phyloP scores from a whole-genome alignment of 2,329 filamentous ascomycete species.

The Fusarium graminum region DNA sequence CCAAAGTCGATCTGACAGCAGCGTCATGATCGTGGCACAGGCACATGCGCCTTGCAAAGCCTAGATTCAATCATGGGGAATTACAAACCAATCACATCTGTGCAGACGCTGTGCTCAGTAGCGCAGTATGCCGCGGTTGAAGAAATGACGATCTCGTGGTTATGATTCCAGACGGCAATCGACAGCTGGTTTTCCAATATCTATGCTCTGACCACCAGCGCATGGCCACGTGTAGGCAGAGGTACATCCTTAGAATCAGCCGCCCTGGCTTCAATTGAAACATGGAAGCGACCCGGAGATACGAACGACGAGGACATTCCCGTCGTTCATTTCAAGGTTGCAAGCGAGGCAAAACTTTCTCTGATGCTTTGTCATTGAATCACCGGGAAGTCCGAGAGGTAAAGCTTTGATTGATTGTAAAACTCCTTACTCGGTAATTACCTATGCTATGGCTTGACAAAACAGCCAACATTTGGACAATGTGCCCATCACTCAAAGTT shows the following conservation, averaged over 20 bases:
- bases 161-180: conserved; percentile 18
- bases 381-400: not conserved
- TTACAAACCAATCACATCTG: conserved; percentile 26
- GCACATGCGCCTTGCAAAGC: conserved; percentile 20
- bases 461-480: not conserved
- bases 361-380: conserved; percentile 11
- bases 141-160: conserved; percentile 24
- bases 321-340: conserved; percentile 14
- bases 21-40: conserved; percentile 47
- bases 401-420: conserved; percentile 3
- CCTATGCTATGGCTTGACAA: not conserved
- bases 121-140: conserved; percentile 2
- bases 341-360: conserved; percentile 8
- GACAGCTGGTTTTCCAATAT: conserved; percentile 16
- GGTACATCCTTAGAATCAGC: conserved; percentile 8
- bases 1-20: conserved; percentile 10
- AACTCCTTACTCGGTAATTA: not conserved
- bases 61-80: conserved; percentile 25
- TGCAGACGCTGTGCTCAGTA: conserved; percentile 13
- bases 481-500: not conserved
- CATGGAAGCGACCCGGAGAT: conserved; percentile 27
- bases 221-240: conserved; percentile 18
- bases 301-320: conserved; percentile 17
- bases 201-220: conserved; percentile 17
- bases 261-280: conserved; percentile 25